Evolutionary conservation across 2,329 filamentous ascomycete genomes (phyloP).

Genomic region (Blumeria graminis): DNA sequence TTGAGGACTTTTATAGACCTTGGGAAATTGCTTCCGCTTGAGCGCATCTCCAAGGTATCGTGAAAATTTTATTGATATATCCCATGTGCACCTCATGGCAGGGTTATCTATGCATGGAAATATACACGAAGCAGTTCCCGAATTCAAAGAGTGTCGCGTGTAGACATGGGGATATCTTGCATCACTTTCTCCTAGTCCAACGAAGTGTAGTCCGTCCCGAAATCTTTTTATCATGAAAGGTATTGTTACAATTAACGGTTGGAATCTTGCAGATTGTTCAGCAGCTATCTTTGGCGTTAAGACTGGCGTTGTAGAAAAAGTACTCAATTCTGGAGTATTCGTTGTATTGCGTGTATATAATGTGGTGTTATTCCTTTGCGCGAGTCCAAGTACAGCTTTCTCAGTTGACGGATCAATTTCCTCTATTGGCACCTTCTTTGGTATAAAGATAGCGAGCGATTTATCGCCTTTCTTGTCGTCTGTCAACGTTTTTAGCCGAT

Average conservation of each 20-base stretch:
- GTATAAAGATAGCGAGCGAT: conserved; percentile 33
- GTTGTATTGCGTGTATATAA: conserved; percentile 9
- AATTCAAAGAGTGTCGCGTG: conserved; percentile 55
- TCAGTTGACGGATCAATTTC: conserved; percentile 29
- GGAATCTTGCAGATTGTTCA: conserved; percentile 22
- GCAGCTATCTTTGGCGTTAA: conserved; percentile 15
- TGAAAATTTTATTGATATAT: conserved; percentile 66
- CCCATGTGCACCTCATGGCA: conserved; percentile 62
- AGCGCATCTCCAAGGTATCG: conserved; percentile 64
- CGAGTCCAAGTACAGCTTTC: conserved; percentile 21
- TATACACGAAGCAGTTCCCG: conserved; percentile 59
- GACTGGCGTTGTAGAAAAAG: conserved; percentile 13
- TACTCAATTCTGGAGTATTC: conserved; percentile 15
- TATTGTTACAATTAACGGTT: conserved; percentile 39
- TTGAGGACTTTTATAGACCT: conserved; percentile 15
- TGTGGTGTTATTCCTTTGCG: conserved; percentile 17
- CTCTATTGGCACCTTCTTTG: conserved; percentile 34
- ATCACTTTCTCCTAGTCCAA: conserved; percentile 60
- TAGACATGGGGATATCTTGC: conserved; percentile 76
- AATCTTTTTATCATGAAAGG: conserved; percentile 56
- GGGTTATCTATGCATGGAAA: conserved; percentile 88
- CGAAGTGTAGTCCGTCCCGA: conserved; percentile 76
- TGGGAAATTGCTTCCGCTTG: conserved; percentile 20
- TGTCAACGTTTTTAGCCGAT: conserved; percentile 26
- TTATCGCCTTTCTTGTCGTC: conserved; percentile 21